Evolutionary conservation across 2,329 filamentous ascomycete genomes (phyloP).

Genomic region (Alternaria viburni): DNA sequence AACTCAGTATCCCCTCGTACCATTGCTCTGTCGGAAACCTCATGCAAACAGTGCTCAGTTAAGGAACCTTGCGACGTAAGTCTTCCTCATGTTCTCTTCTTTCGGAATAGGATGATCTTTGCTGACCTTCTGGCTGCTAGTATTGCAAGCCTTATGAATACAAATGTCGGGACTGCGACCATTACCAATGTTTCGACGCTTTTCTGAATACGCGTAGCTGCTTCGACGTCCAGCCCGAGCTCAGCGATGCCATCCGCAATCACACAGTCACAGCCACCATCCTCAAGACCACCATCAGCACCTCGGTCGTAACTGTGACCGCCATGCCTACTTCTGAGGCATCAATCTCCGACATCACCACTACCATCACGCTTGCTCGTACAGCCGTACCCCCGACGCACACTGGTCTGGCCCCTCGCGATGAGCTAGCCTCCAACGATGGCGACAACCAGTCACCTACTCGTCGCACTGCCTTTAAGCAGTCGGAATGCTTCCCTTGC

Average conservation of each 20-base stretch:
- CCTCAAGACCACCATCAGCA: background rate
- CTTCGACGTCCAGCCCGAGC: background rate
- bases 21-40: background rate
- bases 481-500: conserved; percentile 3
- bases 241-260: background rate
- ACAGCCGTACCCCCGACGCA: background rate
- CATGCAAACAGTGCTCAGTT: background rate
- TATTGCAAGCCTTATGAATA: background rate
- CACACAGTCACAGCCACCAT: background rate
- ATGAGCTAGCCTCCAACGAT: background rate
- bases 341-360: background rate
- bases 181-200: background rate
- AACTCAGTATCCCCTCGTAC: background rate
- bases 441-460: background rate
- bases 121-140: background rate
- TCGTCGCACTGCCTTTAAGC: background rate
- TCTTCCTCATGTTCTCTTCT: background rate
- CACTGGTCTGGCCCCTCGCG: background rate
- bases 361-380: background rate
- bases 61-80: background rate
- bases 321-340: background rate
- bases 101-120: background rate
- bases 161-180: background rate
- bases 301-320: background rate
- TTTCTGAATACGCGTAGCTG: background rate